Evolutionary conservation across 2,329 filamentous ascomycete genomes (phyloP), one percentile per base, ranked within the genome.

Genomic region (Aspergillus novofumigatus): DNA sequence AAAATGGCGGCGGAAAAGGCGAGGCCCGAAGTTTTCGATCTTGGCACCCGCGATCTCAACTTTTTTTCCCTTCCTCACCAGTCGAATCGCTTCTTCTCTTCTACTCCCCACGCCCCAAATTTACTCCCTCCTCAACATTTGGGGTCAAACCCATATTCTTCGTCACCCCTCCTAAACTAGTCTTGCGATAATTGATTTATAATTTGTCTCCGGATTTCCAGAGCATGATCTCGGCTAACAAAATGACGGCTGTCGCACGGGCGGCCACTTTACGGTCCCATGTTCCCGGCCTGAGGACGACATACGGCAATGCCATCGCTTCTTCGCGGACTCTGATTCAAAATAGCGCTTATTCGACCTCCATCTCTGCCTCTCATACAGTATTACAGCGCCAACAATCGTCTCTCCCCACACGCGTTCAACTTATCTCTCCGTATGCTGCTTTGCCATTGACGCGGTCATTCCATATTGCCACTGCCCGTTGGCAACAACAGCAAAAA

Each of bases 181-280:
- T 45, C 47, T 58, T 53, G 52, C 55, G 59, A 26, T 50, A 53
- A 53, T 44, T 41, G 20, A 7, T 23, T 25, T 47, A 14, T 3
- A 23, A 56, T 48, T 26, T 28, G 38, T 52, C 51, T 29, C 41
- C 38, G 50, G 35, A 45, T 51, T 38, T 60, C 54, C 55, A 68
- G 65, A 75, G 70, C 65, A 77, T 77, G 75, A 72, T 77, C 64
- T 68, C 69, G 54, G 64, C 74, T 63, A 66, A 64, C 28, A 75
- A 66, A 62, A 67, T 74, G 68, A 67, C 72, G 52, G 68, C 68
- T 58, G 69, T 70, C 64, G 69, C 69, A 59, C 72, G 73, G 64
- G 69, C 69, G 65, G 72, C 68, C 61, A 68, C 72, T 54, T 59
- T 73, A 60, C 69, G 71, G 66, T 70, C 72, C 53, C 66, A 74